Evolutionary conservation across 208 protist species (phyloP).

Genomic region (Naegleria gruberi): DNA sequence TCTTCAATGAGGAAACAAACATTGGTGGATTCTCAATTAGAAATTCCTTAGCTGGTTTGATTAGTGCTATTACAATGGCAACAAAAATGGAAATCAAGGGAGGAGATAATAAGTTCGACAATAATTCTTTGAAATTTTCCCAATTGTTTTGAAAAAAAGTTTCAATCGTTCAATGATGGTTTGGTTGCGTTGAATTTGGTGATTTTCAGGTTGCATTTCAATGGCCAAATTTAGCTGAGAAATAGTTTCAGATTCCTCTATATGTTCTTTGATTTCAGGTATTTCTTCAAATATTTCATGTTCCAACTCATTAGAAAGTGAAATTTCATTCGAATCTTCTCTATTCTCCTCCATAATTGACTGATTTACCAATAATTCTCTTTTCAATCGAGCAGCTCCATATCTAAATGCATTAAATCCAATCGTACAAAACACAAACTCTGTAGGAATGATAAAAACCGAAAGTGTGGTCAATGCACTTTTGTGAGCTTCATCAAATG

Average conservation of each 20-base stretch:
- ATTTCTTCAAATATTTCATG: no score
- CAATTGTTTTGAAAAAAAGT: not conserved
- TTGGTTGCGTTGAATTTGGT: no score
- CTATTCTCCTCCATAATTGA: no score
- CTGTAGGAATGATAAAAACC: not conserved
- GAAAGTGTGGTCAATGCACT: not conserved
- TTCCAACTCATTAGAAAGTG: no score
- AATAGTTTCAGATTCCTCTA: no score
- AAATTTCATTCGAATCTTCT: no score
- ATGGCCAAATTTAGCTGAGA: no score
- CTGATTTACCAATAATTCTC: not conserved
- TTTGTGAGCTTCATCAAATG: not conserved
- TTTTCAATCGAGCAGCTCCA: not conserved
- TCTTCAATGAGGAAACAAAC: not conserved
- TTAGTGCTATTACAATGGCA: not conserved
- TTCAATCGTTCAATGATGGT: no score
- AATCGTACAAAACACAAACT: not conserved
- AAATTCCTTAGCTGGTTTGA: not conserved
- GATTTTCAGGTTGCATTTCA: no score
- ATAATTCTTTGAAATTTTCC: not conserved
- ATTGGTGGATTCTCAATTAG: not conserved
- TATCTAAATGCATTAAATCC: not conserved
- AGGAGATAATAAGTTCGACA: not conserved
- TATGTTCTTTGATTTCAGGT: no score
- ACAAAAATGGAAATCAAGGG: not conserved